phyloP scores from a whole-genome alignment of 2,329 filamentous ascomycete species.

The Monilinia fructicola region DNA sequence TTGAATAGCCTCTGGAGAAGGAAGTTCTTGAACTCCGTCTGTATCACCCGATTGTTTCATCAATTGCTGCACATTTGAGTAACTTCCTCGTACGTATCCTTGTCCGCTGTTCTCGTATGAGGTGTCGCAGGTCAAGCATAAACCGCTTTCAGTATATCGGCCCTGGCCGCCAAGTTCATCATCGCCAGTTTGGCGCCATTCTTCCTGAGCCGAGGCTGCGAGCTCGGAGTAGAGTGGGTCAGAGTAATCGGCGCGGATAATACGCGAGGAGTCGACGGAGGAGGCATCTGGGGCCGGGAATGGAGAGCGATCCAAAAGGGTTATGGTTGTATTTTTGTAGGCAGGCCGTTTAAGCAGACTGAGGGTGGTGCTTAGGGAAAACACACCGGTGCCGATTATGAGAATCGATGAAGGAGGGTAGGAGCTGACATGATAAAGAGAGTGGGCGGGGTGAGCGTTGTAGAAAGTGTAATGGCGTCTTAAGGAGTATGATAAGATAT shows the following conservation, averaged over 20 bases:
- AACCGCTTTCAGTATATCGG: slow-evolving; percentile 68
- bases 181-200: slow-evolving; percentile 61
- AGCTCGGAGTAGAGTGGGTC: slow-evolving; percentile 74
- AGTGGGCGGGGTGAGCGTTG: not conserved
- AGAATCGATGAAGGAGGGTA: slow-evolving; percentile 53
- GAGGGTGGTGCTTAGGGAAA: slow-evolving; percentile 65
- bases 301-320: slow-evolving; percentile 57
- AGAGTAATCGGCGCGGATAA: slow-evolving; percentile 75
- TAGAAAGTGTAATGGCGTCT: not conserved
- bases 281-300: slow-evolving; percentile 61
- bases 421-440: slow-evolving; percentile 12
- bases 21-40: slow-evolving; percentile 43
- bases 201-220: slow-evolving; percentile 65
- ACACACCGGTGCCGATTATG: slow-evolving; percentile 62
- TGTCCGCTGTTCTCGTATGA: slow-evolving; percentile 39
- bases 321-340: slow-evolving; percentile 54
- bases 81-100: slow-evolving; percentile 58
- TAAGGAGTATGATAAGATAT: not conserved
- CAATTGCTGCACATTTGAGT: slow-evolving; percentile 55
- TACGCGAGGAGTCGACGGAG: slow-evolving; percentile 63
- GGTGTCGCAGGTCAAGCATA: slow-evolving; percentile 62
- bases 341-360: slow-evolving; percentile 63
- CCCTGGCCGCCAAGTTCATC: slow-evolving; percentile 58
- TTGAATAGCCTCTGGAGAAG: slow-evolving; percentile 47
- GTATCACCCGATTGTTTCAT: slow-evolving; percentile 40